Base-by-base conservation (phyloP, 805 yeast species). In the Saturnispora saitoi region DNA sequence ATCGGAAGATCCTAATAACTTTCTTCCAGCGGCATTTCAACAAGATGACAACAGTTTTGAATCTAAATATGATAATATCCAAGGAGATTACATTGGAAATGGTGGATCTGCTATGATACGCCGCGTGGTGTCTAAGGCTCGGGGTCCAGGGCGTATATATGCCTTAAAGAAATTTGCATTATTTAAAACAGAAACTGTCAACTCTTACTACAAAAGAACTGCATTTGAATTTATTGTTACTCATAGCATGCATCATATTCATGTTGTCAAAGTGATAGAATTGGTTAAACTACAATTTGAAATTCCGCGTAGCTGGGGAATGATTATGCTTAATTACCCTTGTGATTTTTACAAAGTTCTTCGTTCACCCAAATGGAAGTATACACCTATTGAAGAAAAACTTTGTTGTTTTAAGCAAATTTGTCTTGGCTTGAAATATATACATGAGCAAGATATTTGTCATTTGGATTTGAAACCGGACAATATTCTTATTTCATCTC, bases 391-490 rank as follows among this genome's bases (percentile, higher is more conserved):
- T 4, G 58, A 48, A 20, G 89, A 83, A 57, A 78, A 77, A 53
- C 74, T 70, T 54, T 83, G 91, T 61, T 62, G 80, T 32, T 83
- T 84, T 64, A 84, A 83, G 60, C 93, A 84, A 59, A 67, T 83
- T 31, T 71, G 75, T 1, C 70, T 75, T 53, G 93, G 86, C 2
- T 59, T 84, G 24, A 76, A 72, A 52, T 81, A 70, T 54, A 64
- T 84, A 51, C 91, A 84, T 59, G 78, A 76, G 31, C 63, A 70
- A 48, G 93, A 83, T 51, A 71, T 83, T 41, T 87, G 77, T 11
- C 91, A 84, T 61, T 70, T 82, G 38, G 93, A 84, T 67, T 66
- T 84, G 57, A 84, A 84, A 62, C 89, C 90, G 0, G 90, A 84
- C 57, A 84, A 84, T 58, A 70, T 83, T 4, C 64, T 84, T 48